These are phyloP conservation scores for Ophiostoma perfectum DNA, from an alignment of 2,329 filamentous ascomycete genomes.

Conservation along the genomic window DNA sequence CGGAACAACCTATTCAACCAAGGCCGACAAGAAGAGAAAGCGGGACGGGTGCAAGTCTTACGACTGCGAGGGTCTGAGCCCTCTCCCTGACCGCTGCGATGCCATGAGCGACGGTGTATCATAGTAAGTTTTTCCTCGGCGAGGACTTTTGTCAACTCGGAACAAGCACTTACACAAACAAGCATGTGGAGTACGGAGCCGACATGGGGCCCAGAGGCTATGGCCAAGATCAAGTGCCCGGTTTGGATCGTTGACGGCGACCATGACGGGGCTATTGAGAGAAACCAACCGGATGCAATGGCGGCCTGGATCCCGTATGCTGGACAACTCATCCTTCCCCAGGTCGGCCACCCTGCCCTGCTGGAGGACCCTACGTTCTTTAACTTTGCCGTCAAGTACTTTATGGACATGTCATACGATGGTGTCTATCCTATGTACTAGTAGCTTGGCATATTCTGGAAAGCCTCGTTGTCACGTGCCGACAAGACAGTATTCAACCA, in stretches of 20 bases:
- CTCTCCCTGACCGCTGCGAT: conserved; percentile 2
- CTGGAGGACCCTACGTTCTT: conserved; percentile 4
- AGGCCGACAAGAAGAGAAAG: conserved; percentile 4
- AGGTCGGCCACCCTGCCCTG: conserved; percentile 12
- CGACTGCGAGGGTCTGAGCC: not conserved
- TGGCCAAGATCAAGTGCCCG: conserved; percentile 13
- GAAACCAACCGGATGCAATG: conserved; percentile 12
- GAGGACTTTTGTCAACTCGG: not conserved
- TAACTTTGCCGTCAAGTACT: conserved; percentile 15
- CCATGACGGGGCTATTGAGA: conserved; percentile 10
- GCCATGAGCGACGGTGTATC: conserved; percentile 7
- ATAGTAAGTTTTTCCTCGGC: not conserved
- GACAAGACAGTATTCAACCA: too few species aligned
- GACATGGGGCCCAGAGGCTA: conserved; percentile 12
- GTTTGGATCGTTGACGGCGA: conserved; percentile 15
- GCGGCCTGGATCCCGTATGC: conserved; percentile 14
- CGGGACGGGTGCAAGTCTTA: conserved; percentile 1
- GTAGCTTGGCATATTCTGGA: not conserved
- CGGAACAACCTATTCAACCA: conserved; percentile 6
- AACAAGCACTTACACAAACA: conserved; percentile 8
- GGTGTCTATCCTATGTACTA: conserved; percentile 14
- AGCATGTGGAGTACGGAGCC: conserved; percentile 13
- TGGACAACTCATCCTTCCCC: conserved; percentile 8
- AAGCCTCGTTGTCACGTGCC: too few species aligned
- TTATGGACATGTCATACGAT: conserved; percentile 14